Percentiles rank a stretch among this genome's conserved stretches.
These are phyloP conservation scores for Scytalidium lignicola DNA, from an alignment of 2,329 filamentous ascomycete genomes.

Conservation along the genomic window DNA sequence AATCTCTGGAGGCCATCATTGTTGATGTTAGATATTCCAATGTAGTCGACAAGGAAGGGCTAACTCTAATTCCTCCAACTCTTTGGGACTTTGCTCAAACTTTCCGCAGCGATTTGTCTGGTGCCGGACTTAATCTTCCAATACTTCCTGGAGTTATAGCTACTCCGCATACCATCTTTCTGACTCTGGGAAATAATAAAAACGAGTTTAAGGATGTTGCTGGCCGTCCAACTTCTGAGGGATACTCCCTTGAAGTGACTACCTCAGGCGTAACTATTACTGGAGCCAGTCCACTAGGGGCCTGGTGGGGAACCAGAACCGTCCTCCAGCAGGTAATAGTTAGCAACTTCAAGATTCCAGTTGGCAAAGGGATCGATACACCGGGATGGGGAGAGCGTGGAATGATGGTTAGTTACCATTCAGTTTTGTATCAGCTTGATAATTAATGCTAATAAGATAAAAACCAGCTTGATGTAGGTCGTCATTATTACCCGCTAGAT, in stretches of 20 bases:
- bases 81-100: constrained; percentile 40
- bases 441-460: constrained; percentile 15
- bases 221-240: constrained; percentile 40
- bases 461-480: constrained; percentile 42
- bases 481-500: constrained; percentile 48
- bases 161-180: constrained; percentile 28
- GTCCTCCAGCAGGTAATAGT: constrained; percentile 44
- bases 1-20: constrained; percentile 30
- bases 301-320: constrained; percentile 52
- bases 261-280: constrained; percentile 37
- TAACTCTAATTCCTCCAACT: constrained; percentile 45
- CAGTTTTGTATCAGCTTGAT: not conserved
- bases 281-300: constrained; percentile 47
- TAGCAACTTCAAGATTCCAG: constrained; percentile 29
- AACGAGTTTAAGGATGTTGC: constrained; percentile 36
- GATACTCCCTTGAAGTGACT: constrained; percentile 38
- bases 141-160: constrained; percentile 17
- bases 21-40: constrained; percentile 36
- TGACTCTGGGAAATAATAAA: constrained; percentile 35
- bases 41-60: constrained; percentile 35
- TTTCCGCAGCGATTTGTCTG: constrained; percentile 33
- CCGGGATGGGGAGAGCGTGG: constrained; percentile 45
- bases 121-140: constrained; percentile 19
- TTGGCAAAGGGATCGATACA: constrained; percentile 38
- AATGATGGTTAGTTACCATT: constrained; percentile 29